Evolutionary conservation across 2,329 filamentous ascomycete species (phyloP).

Genomic region (Pseudogymnoascus sp.): DNA sequence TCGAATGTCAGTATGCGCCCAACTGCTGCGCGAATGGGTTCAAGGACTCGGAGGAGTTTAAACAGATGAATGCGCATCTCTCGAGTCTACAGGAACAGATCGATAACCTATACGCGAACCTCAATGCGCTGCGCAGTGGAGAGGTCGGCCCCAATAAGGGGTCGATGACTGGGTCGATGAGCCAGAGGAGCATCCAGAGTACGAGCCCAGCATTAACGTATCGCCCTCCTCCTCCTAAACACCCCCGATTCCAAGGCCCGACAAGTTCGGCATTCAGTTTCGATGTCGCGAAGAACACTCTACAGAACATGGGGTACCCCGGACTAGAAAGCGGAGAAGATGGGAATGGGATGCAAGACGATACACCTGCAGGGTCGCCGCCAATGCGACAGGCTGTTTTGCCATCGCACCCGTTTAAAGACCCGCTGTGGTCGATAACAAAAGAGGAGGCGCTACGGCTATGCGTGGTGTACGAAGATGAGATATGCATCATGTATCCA

Average conservation of each 20-base stretch:
- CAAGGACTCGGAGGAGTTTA: constrained; percentile 89
- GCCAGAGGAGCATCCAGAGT: constrained; percentile 7
- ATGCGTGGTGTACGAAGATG: constrained; percentile 75
- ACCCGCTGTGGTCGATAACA: constrained; percentile 72
- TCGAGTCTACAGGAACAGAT: constrained; percentile 74
- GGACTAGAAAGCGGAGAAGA: constrained; percentile 53
- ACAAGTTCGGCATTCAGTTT: constrained; percentile 81
- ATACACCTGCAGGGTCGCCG: constrained; percentile 33
- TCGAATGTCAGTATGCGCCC: constrained; percentile 56
- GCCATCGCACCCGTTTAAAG: constrained; percentile 37
- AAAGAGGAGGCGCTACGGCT: constrained; percentile 74
- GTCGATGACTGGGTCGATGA: constrained; percentile 1
- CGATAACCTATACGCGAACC: constrained; percentile 61
- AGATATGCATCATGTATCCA: constrained; percentile 88
- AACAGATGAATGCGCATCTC: constrained; percentile 68
- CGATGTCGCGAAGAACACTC: constrained; percentile 75
- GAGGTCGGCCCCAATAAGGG: background rate
- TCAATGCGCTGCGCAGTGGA: constrained; percentile 53
- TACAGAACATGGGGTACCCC: constrained; percentile 83
- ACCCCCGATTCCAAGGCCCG: constrained; percentile 68
- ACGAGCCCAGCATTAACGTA: background rate
- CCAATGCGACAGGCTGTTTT: constrained; percentile 15
- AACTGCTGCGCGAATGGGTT: constrained; percentile 68
- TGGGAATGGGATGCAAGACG: constrained; percentile 46
- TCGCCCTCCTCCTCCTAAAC: background rate